Percentiles rank a stretch among this genome's conserved stretches.
Conservation (phyloP, 192 early-diverging fungal species). For the Physocladia obscura region DNA sequence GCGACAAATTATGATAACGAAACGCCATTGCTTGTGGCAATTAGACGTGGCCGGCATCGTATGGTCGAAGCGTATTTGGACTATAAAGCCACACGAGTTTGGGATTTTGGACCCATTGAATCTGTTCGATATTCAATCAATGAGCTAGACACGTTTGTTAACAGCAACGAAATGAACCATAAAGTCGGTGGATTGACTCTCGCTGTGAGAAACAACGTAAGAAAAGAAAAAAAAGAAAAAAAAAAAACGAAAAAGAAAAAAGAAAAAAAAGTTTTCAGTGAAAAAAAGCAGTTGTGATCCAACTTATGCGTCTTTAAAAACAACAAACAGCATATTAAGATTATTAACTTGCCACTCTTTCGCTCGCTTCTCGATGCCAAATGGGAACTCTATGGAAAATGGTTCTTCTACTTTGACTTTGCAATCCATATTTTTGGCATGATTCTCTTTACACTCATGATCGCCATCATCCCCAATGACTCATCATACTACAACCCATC, state of each 20-base stretch:
- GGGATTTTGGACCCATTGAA: slow-evolving; percentile 21
- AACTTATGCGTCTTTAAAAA: background rate
- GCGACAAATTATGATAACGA: background rate
- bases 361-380: slow-evolving; percentile 15
- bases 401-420: background rate
- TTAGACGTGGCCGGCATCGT: background rate
- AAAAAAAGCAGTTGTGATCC: background rate
- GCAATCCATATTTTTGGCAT: background rate
- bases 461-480: slow-evolving; percentile 6
- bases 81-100: background rate
- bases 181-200: slow-evolving; percentile 16
- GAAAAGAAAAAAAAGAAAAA: background rate
- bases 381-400: slow-evolving; percentile 4
- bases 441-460: background rate
- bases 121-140: background rate
- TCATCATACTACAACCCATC: background rate
- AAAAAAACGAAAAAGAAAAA: too few species aligned
- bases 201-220: slow-evolving; percentile 4
- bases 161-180: slow-evolving; percentile 10
- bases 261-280: too few species aligned
- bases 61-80: slow-evolving; percentile 9
- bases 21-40: slow-evolving; percentile 16
- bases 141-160: slow-evolving; percentile 16
- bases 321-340: slow-evolving; percentile 9
- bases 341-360: slow-evolving; percentile 13